Evolutionary conservation across 805 yeast species (phyloP), one percentile per base, ranked within the genome.

Genomic region (Maudiozyma turicensis): DNA sequence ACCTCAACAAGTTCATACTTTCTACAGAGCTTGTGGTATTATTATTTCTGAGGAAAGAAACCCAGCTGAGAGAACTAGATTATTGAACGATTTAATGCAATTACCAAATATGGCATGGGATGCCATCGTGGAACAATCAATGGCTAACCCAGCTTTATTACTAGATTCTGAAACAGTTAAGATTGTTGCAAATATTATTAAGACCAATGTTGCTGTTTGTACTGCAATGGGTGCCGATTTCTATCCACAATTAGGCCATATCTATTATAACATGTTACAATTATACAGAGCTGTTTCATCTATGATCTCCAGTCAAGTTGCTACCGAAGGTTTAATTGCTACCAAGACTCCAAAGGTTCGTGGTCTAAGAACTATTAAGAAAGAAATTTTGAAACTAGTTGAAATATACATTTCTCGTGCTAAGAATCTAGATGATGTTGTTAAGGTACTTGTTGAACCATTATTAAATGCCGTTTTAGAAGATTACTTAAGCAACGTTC

Each of bases 1-100:
- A 61, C 96, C 99, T 28, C 97, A 91, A 66, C 99, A 93, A 68
- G 95, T 93, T 30, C 99, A 93, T 66, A 89, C 97, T 1, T 93
- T 93, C 64, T 93, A 93, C 67, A 96, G 86, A 70, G 98, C 99
- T 1, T 91, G 98, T 73, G 97, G 97, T 58, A 81, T 85, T 52
- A 91, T 93, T 49, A 79, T 93, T 37, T 80, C 90, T 47, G 96
- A 96, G 10, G 97, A 91, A 67, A 79, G 83, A 38, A 76, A 82
- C 43, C 73, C 75, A 53, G 79, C 77, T 10, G 75, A 77, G 38
- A 82, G 93, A 66, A 88, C 86, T 52, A 77, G 82, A 52, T 72
- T 90, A 48, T 74, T 89, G 48, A 65, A 74, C 46, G 90, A 87
- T 48, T 74, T 93, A 58, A 93, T 93, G 99, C 76, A 78, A 45